phyloP scores from a whole-genome alignment of 2,329 filamentous ascomycete genomes.

The Zymoseptoria passerinii region DNA sequence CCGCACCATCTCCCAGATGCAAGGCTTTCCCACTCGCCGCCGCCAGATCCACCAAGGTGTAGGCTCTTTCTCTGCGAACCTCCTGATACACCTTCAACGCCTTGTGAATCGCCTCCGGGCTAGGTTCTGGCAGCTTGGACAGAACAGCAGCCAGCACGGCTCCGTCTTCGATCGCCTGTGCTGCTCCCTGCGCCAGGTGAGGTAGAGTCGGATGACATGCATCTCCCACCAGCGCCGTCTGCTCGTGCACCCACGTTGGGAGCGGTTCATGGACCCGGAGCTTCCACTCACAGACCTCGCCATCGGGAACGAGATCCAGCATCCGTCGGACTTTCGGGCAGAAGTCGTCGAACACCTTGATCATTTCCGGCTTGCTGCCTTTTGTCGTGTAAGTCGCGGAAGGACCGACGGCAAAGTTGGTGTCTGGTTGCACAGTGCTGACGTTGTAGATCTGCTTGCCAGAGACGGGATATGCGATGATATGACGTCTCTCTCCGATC shows the following conservation, averaged over 20 bases:
- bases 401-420: slow-evolving; percentile 50
- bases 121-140: slow-evolving; percentile 39
- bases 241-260: slow-evolving; percentile 51
- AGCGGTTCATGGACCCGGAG: slow-evolving; percentile 54
- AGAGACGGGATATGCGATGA: slow-evolving; percentile 68
- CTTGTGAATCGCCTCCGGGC: slow-evolving; percentile 41
- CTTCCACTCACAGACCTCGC: slow-evolving; percentile 61
- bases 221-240: slow-evolving; percentile 49
- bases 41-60: slow-evolving; percentile 49
- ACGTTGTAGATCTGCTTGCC: slow-evolving; percentile 61
- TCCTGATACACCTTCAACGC: slow-evolving; percentile 50
- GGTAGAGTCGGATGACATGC: slow-evolving; percentile 57
- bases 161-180: slow-evolving; percentile 57
- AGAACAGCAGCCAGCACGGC: slow-evolving; percentile 49
- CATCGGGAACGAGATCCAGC: slow-evolving; percentile 53
- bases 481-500: slow-evolving; percentile 67
- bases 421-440: slow-evolving; percentile 53
- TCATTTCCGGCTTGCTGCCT: slow-evolving; percentile 53
- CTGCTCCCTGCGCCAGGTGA: slow-evolving; percentile 56
- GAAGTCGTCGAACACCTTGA: slow-evolving; percentile 52
- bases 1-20: slow-evolving; percentile 51
- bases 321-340: slow-evolving; percentile 53
- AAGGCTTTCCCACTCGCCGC: slow-evolving; percentile 46
- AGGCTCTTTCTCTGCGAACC: slow-evolving; percentile 48
- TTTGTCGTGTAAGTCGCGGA: slow-evolving; percentile 56